Evolutionary conservation across 805 yeast species (phyloP), one percentile per base, ranked within the genome.

Genomic region (Naumovozyma castellii): DNA sequence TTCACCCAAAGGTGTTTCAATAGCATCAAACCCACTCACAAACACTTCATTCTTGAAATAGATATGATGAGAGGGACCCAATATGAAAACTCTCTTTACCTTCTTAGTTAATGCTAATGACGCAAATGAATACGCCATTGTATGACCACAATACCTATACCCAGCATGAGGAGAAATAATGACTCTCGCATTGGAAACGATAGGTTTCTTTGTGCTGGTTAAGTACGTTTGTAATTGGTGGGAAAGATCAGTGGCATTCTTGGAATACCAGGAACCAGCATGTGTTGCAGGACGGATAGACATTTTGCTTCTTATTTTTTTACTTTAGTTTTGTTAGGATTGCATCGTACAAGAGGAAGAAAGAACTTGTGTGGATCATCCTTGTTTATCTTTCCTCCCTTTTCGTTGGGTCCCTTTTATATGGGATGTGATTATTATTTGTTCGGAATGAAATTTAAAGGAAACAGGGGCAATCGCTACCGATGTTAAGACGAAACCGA

Each of bases 11-110:
- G 98, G 98, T 0, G 98, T 90, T 22, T 73, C 81, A 53, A 85
- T 79, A 6, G 44, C 48, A 12, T 65, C 67, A 54, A 68, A 86
- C 2, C 59, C 59, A 2, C 83, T 69, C 1, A 80, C 50, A 42
- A 75, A 61, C 1, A 75, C 82, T 19, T 69, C 67, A 19, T 80
- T 79, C 41, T 67, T 67, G 64, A 83, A 85, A 56, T 81, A 88
- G 6, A 83, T 80, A 59, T 84, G 94, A 57, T 92, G 98, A 0
- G 95, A 83, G 0, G 98, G 98, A 0, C 97, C 97, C 56, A 92
- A 57, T 1, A 92, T 66, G 48, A 92, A 84, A 1, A 92, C 74
- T 15, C 90, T 67, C 48, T 76, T 71, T 15, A 71, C 65, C 19
- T 32, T 32, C 5, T 33, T 16, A 14, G 18, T 33, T 15, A 77